Evolutionary conservation across 1,284 basidiomycete species (phyloP).

Genomic region (Cystobasidium slooffiae): DNA sequence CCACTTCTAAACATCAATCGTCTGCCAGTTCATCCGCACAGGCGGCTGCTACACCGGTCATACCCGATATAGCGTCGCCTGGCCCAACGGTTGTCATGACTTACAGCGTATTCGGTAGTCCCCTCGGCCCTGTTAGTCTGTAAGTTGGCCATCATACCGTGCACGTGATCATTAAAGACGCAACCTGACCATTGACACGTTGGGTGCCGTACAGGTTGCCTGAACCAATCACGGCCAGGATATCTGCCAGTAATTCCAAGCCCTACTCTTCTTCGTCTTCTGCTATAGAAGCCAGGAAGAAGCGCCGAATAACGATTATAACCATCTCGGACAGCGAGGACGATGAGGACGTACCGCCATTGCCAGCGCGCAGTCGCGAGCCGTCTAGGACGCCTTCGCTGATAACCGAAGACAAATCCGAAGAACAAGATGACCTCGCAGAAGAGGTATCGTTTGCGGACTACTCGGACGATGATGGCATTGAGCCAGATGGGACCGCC

Average conservation of each 20-base stretch:
- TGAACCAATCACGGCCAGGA: background rate
- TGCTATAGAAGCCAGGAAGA: conserved; percentile 14
- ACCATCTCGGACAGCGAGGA: conserved; percentile 25
- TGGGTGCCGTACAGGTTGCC: too few species aligned
- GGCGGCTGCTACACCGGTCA: too few species aligned
- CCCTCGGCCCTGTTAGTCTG: too few species aligned
- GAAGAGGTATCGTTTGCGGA: conserved; percentile 39
- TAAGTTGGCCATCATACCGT: too few species aligned
- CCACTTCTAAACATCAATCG: too few species aligned
- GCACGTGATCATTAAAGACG: too few species aligned
- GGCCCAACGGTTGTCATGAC: too few species aligned
- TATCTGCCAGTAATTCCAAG: background rate
- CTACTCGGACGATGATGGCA: conserved; percentile 26
- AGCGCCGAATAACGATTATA: conserved; percentile 32
- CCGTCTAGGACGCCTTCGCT: conserved; percentile 4
- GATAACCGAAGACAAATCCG: background rate
- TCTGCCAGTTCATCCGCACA: too few species aligned
- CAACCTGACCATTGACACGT: too few species aligned
- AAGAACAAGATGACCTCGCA: background rate
- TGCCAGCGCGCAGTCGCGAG: background rate
- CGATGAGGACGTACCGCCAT: conserved; percentile 9
- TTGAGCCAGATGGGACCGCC: background rate
- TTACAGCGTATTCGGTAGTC: too few species aligned
- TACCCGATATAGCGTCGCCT: too few species aligned
- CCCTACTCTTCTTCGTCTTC: background rate